Conservation (phyloP, 176 grass and related monocot species). For the Neostapfia colusana region DNA sequence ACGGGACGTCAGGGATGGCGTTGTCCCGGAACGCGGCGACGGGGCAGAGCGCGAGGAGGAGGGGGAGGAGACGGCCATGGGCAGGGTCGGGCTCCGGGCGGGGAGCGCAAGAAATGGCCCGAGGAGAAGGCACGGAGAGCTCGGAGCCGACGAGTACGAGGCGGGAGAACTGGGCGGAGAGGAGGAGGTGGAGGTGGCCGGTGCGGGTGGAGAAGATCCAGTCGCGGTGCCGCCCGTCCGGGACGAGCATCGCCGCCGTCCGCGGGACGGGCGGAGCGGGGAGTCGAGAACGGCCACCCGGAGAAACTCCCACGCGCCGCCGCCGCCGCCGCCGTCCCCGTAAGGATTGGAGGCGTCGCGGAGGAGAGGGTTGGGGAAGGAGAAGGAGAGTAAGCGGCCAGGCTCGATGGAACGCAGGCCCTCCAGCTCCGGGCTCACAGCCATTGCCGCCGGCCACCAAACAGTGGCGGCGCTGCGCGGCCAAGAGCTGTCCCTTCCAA, state of each 20-base stretch:
- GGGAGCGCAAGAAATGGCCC: conserved; percentile 21
- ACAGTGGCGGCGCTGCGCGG: background rate
- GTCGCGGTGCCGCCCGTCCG: conserved; percentile 59
- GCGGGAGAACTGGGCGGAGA: conserved; percentile 59
- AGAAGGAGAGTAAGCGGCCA: conserved; percentile 71
- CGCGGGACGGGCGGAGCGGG: background rate
- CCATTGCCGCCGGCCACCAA: conserved; percentile 11
- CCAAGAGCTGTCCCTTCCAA: background rate
- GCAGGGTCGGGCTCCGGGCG: conserved; percentile 46
- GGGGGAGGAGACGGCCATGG: conserved; percentile 51
- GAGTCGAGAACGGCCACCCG: conserved; percentile 75
- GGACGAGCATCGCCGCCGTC: conserved; percentile 67
- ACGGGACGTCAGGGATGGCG: conserved; percentile 55
- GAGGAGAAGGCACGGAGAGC: conserved; percentile 40
- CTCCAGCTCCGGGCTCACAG: conserved; percentile 25
- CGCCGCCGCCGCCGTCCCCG: background rate
- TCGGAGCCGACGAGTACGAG: conserved; percentile 61
- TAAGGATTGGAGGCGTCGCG: conserved; percentile 41
- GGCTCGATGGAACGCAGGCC: conserved; percentile 51
- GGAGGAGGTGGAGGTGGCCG: conserved; percentile 76
- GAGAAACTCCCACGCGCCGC: conserved; percentile 42
- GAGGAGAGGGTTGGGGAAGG: conserved; percentile 64
- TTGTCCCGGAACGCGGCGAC: conserved; percentile 45
- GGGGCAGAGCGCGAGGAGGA: conserved; percentile 71
- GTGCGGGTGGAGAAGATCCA: conserved; percentile 90